A percentile compares a stretch with the other conserved stretches of the same genome.
phyloP scores from a whole-genome alignment of 345 rosid genomes.

The Hirschfeldia incana region DNA sequence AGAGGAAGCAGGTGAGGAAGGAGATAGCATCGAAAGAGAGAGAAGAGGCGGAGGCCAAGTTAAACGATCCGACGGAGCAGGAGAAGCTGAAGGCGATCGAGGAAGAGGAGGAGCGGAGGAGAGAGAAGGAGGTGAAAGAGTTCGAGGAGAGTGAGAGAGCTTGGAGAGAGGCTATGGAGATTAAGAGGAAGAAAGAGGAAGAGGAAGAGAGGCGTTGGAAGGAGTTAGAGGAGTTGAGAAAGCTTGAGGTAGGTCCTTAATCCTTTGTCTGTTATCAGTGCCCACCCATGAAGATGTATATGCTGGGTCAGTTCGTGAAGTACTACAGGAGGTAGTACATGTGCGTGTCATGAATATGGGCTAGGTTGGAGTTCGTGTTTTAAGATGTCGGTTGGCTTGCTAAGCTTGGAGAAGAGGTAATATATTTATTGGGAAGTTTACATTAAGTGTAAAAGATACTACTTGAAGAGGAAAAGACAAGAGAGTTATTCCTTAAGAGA shows the following conservation, averaged over 20 bases:
- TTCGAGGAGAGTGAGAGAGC: slow-evolving; percentile 78
- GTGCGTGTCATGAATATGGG: too few relatives aligned
- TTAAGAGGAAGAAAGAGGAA: slow-evolving; percentile 52
- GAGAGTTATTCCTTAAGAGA: too few relatives aligned
- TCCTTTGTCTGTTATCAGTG: background rate
- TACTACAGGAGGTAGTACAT: too few relatives aligned
- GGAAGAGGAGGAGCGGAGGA: slow-evolving; percentile 60
- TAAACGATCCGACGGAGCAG: slow-evolving; percentile 71
- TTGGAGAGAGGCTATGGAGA: slow-evolving; percentile 68
- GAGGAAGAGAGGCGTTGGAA: slow-evolving; percentile 47
- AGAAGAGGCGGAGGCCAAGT: slow-evolving; percentile 55
- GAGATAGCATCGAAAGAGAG: slow-evolving; percentile 71
- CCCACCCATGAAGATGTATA: too few relatives aligned
- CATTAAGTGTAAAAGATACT: too few relatives aligned
- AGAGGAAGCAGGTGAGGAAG: slow-evolving; percentile 72
- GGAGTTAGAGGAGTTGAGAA: slow-evolving; percentile 41
- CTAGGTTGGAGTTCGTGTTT: too few relatives aligned
- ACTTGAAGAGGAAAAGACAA: too few relatives aligned
- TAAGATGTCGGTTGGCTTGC: too few relatives aligned
- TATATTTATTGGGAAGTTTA: too few relatives aligned
- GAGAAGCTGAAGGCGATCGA: slow-evolving; percentile 51
- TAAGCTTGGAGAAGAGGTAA: too few relatives aligned
- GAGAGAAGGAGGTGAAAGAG: slow-evolving; percentile 63
- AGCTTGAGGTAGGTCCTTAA: slow-evolving; percentile 39
- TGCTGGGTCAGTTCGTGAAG: too few relatives aligned